Evolutionary conservation across 345 rosid genomes (phyloP).

Genomic region (Moricandia moricandioides): DNA sequence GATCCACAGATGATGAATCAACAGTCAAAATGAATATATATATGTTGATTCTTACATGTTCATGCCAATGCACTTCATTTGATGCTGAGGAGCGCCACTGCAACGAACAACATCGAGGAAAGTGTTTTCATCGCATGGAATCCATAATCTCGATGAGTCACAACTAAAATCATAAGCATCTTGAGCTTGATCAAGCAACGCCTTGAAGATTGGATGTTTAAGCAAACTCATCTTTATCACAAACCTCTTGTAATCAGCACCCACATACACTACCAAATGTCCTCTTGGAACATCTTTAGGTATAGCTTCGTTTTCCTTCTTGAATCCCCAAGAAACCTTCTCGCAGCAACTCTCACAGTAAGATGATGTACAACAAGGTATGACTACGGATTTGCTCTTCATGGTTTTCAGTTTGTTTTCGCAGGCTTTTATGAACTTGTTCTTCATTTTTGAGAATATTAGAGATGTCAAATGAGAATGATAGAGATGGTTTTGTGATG

Average conservation of each 20-base stretch:
- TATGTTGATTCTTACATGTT: conserved; percentile 34
- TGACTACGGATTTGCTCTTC: conserved; percentile 42
- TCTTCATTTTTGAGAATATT: too few relatives aligned
- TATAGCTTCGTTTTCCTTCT: conserved; percentile 43
- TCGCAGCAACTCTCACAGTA: conserved; percentile 49
- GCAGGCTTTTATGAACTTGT: conserved; percentile 45
- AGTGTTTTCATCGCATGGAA: conserved; percentile 72
- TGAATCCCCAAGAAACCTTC: conserved; percentile 48
- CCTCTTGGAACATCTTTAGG: conserved; percentile 90
- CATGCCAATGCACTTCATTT: conserved; percentile 36
- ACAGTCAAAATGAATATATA: conserved; percentile 26
- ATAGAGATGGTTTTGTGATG: conserved; percentile 27
- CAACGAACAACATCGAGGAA: conserved; percentile 74
- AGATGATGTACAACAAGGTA: conserved; percentile 45
- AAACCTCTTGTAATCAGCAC: conserved; percentile 60
- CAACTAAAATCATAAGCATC: conserved; percentile 62
- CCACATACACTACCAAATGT: conserved; percentile 78
- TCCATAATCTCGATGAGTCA: conserved; percentile 61
- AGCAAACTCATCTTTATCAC: conserved; percentile 71
- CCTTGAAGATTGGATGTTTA: conserved; percentile 71
- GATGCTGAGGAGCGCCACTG: conserved; percentile 44
- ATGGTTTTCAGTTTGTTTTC: conserved; percentile 52
- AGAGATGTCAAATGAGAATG: too few relatives aligned
- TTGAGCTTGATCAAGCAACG: conserved; percentile 71
- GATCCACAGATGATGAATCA: conserved; percentile 28